phyloP scores from a whole-genome alignment of 164 flowering plant species.

The Malania oleifera region DNA sequence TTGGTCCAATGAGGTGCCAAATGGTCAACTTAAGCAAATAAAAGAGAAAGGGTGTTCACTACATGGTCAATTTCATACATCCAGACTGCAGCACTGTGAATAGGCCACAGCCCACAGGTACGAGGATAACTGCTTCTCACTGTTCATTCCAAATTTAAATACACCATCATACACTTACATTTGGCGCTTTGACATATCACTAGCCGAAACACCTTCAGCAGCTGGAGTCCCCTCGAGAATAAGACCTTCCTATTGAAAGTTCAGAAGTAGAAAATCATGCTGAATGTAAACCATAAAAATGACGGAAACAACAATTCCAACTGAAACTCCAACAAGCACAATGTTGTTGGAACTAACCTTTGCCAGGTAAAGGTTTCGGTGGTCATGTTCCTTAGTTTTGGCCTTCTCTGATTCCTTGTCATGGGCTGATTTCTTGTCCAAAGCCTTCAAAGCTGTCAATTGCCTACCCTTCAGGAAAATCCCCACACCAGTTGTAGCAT shows the following conservation, averaged over 20 bases:
- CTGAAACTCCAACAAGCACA: not conserved
- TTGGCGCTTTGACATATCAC: conserved; percentile 80
- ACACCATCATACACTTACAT: conserved; percentile 40
- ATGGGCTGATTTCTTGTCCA: conserved; percentile 83
- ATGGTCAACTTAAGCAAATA: no score
- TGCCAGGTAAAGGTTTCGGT: conserved; percentile 83
- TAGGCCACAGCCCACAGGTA: no score
- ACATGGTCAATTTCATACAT: not conserved
- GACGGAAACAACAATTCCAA: not conserved
- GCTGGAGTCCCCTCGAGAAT: conserved; percentile 90
- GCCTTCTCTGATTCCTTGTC: conserved; percentile 58
- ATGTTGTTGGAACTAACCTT: conserved; percentile 38
- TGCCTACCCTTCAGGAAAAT: conserved; percentile 73
- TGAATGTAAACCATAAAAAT: conserved; percentile 1
- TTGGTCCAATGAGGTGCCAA: no score
- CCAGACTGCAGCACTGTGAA: no score
- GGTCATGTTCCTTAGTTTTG: conserved; percentile 55
- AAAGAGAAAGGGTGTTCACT: no score
- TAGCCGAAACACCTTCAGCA: conserved; percentile 84
- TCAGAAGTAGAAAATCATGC: conserved; percentile 1
- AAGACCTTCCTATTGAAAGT: conserved; percentile 64
- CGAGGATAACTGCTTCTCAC: not conserved
- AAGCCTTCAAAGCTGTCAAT: conserved; percentile 70
- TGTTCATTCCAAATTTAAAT: not conserved
- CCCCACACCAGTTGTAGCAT: conserved; percentile 52